These are phyloP conservation scores for Ustilago loliicola DNA, from an alignment of 1,284 basidiomycete species.

Conservation along the genomic window DNA sequence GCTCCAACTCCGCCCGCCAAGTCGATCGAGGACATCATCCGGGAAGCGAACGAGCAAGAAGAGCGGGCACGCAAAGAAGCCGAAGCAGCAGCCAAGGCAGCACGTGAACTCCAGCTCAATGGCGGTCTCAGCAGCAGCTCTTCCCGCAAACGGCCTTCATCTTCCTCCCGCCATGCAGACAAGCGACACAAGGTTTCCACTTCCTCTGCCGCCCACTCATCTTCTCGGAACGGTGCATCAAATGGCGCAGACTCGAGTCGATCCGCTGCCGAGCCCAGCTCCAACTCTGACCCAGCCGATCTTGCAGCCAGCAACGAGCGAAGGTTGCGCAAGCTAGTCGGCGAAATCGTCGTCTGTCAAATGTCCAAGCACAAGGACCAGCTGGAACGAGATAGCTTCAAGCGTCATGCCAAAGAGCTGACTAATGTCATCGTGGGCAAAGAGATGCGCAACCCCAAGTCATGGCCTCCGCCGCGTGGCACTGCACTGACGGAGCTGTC, in stretches of 20 bases:
- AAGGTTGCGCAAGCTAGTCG: conserved; percentile 82
- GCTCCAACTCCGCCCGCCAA: conserved; percentile 26
- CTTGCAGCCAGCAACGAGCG: conserved; percentile 47
- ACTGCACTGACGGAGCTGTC: conserved; percentile 73
- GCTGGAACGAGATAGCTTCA: conserved; percentile 88
- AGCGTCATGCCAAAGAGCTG: conserved; percentile 93
- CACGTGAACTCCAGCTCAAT: conserved; percentile 33
- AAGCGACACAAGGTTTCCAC: conserved; percentile 49
- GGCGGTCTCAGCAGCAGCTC: conserved; percentile 19
- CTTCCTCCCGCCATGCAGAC: conserved; percentile 36
- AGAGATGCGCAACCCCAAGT: conserved; percentile 80
- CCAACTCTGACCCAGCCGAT: conserved; percentile 10
- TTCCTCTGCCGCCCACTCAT: conserved; percentile 9
- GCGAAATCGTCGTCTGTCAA: conserved; percentile 87
- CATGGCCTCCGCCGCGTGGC: conserved; percentile 74
- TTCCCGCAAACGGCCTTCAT: conserved; percentile 40
- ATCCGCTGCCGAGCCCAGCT: conserved; percentile 9
- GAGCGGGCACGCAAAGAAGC: conserved; percentile 52
- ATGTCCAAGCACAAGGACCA: conserved; percentile 89
- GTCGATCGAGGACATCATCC: conserved; percentile 68
- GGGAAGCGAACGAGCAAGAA: conserved; percentile 64
- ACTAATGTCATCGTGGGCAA: conserved; percentile 87
- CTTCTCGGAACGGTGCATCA: conserved; percentile 9
- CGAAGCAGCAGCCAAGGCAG: conserved; percentile 45
- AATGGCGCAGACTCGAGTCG: conserved; percentile 19